Conservation (phyloP, 2,329 filamentous ascomycete species). For the Fusarium sp. region DNA sequence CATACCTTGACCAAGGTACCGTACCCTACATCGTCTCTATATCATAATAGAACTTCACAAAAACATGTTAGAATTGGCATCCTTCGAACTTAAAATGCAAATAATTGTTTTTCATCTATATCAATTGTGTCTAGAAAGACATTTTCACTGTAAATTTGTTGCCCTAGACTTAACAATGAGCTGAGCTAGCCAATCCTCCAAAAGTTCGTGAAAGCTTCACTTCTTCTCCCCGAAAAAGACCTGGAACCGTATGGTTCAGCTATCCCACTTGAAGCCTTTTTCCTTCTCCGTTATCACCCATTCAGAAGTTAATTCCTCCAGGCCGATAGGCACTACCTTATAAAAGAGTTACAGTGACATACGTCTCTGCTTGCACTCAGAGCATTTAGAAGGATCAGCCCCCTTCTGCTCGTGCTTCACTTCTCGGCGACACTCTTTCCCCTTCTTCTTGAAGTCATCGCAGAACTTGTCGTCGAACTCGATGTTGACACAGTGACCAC, state of each 20-base stretch:
- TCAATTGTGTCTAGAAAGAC: background rate
- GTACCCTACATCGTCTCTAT: conserved; percentile 15
- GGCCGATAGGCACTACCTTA: background rate
- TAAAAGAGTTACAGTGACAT: background rate
- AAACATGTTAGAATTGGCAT: fast-evolving
- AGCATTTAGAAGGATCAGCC: background rate
- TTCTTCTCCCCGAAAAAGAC: fast-evolving
- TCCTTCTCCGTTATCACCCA: fast-evolving
- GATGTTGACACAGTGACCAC: background rate
- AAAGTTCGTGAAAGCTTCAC: background rate
- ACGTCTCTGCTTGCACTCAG: background rate
- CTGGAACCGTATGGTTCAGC: fast-evolving
- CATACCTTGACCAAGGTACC: background rate
- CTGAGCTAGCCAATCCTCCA: fast-evolving
- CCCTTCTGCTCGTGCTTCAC: background rate
- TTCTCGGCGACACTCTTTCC: background rate
- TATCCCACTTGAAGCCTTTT: fast-evolving
- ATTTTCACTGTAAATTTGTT: background rate
- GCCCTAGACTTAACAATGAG: no score
- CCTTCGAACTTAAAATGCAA: fast-evolving
- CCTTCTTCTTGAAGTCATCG: background rate
- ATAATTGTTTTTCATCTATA: fast-evolving
- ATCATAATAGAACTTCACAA: background rate
- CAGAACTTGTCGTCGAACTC: background rate
- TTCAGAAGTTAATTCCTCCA: fast-evolving